Evolutionary conservation across 805 yeast genomes (phyloP).

Genomic region (Kodamaea kakaduensis): DNA sequence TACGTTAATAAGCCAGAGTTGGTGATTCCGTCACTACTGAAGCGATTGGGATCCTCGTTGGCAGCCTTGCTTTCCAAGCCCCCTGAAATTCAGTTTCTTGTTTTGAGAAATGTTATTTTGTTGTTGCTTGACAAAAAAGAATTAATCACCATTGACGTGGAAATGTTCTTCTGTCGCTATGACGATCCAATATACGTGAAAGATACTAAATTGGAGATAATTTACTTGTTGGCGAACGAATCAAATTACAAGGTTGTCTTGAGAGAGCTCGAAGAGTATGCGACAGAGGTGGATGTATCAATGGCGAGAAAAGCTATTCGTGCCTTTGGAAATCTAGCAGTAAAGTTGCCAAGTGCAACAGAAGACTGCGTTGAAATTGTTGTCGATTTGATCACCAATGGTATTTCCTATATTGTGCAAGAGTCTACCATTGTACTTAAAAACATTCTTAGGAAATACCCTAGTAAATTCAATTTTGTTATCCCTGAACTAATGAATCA

Average conservation of each 20-base stretch:
- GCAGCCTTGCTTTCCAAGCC: conserved; percentile 69
- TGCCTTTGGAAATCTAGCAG: conserved; percentile 86
- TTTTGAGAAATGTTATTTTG: conserved; percentile 74
- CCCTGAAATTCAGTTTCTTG: conserved; percentile 78
- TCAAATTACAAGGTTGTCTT: conserved; percentile 58
- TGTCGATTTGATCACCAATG: conserved; percentile 55
- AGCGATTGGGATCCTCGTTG: conserved; percentile 63
- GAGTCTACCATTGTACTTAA: conserved; percentile 75
- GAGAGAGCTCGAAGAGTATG: conserved; percentile 78
- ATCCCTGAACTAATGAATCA: conserved; percentile 27
- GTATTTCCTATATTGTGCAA: conserved; percentile 70
- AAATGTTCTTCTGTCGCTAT: conserved; percentile 74
- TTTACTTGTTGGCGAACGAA: conserved; percentile 71
- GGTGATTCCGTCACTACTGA: conserved; percentile 51
- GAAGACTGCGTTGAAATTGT: conserved; percentile 61
- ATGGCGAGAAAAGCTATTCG: conserved; percentile 85
- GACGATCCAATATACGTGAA: conserved; percentile 86
- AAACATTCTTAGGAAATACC: conserved; percentile 74
- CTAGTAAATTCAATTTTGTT: conserved; percentile 45
- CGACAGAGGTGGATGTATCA: conserved; percentile 78
- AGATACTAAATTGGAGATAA: conserved; percentile 84
- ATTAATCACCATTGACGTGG: conserved; percentile 62
- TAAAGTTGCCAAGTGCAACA: conserved; percentile 63
- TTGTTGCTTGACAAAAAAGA: conserved; percentile 63
- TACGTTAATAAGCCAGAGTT: conserved; percentile 58